Evolutionary conservation across 768 basidiomycete species (phyloP).

Genomic region (Phanerochaete carnosa): DNA sequence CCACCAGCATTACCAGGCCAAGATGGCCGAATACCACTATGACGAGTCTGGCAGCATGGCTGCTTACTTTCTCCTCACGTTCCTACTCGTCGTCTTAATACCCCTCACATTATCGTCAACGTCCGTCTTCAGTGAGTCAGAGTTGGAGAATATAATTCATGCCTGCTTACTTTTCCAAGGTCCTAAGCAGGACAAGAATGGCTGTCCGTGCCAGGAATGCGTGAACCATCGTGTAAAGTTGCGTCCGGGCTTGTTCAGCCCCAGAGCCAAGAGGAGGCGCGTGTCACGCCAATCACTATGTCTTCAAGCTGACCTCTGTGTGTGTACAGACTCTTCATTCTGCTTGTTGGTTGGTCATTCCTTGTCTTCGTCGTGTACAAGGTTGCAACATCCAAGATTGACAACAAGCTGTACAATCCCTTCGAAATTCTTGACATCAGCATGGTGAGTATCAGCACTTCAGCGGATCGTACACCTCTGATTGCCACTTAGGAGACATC

Average conservation of each 20-base stretch:
- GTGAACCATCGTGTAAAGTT: conserved; percentile 48
- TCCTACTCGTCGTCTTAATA: conserved; percentile 79
- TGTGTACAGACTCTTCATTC: conserved; percentile 51
- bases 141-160: not conserved
- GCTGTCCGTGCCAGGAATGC: conserved; percentile 66
- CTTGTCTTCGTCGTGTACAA: conserved; percentile 69
- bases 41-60: conserved; percentile 87
- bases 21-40: conserved; percentile 81
- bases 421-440: conserved; percentile 88
- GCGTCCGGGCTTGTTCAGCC: conserved; percentile 46
- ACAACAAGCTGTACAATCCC: conserved; percentile 83
- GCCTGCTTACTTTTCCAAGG: conserved; percentile 20
- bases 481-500: conserved; percentile 46
- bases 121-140: conserved; percentile 44
- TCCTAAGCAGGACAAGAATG: conserved; percentile 7
- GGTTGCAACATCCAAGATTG: conserved; percentile 51
- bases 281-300: conserved; percentile 18
- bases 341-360: conserved; percentile 70
- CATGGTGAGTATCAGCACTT: conserved; percentile 42
- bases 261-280: conserved; percentile 50
- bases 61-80: conserved; percentile 87
- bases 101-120: conserved; percentile 66
- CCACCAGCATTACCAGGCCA: conserved; percentile 13
- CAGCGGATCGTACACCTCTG: not conserved
- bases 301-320: not conserved